Evolutionary conservation across 2,329 filamentous ascomycete species (phyloP), one percentile per base, ranked within the genome.

Genomic region (Scedosporium minutisporum): DNA sequence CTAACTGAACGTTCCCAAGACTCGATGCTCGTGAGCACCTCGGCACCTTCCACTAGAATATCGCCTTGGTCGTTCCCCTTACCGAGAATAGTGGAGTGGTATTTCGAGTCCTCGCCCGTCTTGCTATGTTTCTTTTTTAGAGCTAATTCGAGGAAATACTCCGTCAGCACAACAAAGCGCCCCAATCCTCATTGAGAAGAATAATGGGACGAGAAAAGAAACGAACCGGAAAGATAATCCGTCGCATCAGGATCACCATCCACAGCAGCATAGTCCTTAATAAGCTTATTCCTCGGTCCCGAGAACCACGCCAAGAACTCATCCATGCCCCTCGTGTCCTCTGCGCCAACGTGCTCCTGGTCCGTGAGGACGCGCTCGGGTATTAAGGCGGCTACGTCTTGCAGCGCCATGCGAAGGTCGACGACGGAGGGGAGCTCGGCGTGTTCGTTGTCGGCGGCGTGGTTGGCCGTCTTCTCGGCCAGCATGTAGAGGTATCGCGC

Each of bases 41-140:
- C 80, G 21, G 90, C 90, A 53, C 93, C 93, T 72, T 96, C 92
- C 60, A 96, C 87, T 60, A 87, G 79, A 29, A 96, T 78, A 6
- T 88, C 83, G 69, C 85, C 85, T 63, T 87, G 83, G 67, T 96
- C 91, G 58, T 82, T 82, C 55, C 82, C 79, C 66, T 87, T 87
- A 3, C 93, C 93, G 10, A 97, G 79, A 0, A 95, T 83, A 0
- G 93, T 96, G 33, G 91, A 91, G 67, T 88, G 85, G 73, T 91
- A 96, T 69, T 93, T 88, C 9, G 88, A 87, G 70, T 96, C 92
- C 69, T 96, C 91, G 65, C 89, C 90, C 0, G 89, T 90, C 69
- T 95, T 96, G 76, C 88, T 92, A 73, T 96, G 90, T 71, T 96
- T 96, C 76, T 93, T 95, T 75, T 96, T 97, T 51, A 97, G 78